Conservation (phyloP, 1,139 yeast genomes). For the Suhomyces atakaporum region DNA sequence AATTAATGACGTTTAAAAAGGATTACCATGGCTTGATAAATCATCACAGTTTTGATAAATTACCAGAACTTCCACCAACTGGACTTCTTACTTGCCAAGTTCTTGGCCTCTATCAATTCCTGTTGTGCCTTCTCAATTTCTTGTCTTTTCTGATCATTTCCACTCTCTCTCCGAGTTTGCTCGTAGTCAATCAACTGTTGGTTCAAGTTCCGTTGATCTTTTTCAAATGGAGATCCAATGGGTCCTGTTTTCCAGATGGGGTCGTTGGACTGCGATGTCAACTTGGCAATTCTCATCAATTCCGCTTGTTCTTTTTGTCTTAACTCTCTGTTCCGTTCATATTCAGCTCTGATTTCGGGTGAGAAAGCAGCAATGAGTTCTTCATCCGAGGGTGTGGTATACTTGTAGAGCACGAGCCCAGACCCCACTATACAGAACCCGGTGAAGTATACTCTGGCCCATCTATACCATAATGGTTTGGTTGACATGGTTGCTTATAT, state of each 20-base stretch:
- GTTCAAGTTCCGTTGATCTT: conserved; percentile 21
- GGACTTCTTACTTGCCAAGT: conserved; percentile 31
- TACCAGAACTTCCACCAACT: conserved; percentile 26
- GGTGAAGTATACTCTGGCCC: conserved; percentile 59
- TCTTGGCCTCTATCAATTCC: conserved; percentile 46
- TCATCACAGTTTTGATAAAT: no score
- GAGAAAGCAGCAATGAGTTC: conserved; percentile 71
- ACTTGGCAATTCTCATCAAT: conserved; percentile 62
- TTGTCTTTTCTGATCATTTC: conserved; percentile 44
- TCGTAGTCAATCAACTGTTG: conserved; percentile 48
- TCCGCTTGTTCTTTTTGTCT: conserved; percentile 68
- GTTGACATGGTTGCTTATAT: conserved; percentile 15
- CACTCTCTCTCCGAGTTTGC: conserved; percentile 49
- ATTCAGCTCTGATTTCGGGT: conserved; percentile 79
- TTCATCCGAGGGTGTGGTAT: conserved; percentile 83
- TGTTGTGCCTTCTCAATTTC: conserved; percentile 49
- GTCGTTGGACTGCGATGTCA: conserved; percentile 64
- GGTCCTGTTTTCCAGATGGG: conserved; percentile 84
- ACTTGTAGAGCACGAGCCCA: conserved; percentile 67
- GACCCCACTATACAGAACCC: conserved; percentile 64
- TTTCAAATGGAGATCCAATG: conserved; percentile 65
- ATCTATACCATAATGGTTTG: conserved; percentile 54
- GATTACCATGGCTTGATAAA: no score
- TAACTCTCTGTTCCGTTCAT: conserved; percentile 63
- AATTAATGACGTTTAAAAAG: no score